phyloP scores from a whole-genome alignment of 192 early-diverging fungal species.

The Coemansia biformis region DNA sequence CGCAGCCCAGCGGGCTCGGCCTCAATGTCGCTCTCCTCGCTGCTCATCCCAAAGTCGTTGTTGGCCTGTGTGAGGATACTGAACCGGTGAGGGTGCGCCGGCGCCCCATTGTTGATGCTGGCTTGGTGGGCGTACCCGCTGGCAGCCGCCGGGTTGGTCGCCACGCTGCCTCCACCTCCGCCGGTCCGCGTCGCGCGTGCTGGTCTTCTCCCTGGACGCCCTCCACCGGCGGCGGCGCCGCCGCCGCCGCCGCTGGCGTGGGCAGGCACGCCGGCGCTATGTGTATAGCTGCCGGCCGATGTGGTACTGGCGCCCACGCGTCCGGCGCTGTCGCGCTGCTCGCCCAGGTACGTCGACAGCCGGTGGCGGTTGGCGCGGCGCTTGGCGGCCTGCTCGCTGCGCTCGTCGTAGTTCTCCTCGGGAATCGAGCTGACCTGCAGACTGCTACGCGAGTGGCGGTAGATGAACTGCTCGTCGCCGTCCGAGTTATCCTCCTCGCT shows the following conservation, averaged over 20 bases:
- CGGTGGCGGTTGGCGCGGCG: slow-evolving; percentile 41
- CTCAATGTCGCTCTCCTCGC: slow-evolving; percentile 45
- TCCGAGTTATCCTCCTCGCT: slow-evolving; percentile 44
- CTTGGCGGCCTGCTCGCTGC: slow-evolving; percentile 17
- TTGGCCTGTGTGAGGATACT: slow-evolving; percentile 44
- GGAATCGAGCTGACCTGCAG: slow-evolving; percentile 49
- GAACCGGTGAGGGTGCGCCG: slow-evolving; percentile 30
- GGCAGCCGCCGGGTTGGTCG: background rate
- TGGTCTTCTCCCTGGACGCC: too few relatives aligned
- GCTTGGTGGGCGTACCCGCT: slow-evolving; percentile 2
- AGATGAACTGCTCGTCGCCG: slow-evolving; percentile 49
- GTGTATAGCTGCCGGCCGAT: slow-evolving; percentile 25
- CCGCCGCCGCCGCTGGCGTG: too few relatives aligned
- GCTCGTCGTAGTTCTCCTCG: slow-evolving; percentile 36
- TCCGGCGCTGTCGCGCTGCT: slow-evolving; percentile 36
- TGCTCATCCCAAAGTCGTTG: slow-evolving; percentile 42
- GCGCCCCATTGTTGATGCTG: slow-evolving; percentile 21
- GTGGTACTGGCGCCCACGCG: slow-evolving; percentile 16
- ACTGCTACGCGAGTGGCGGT: slow-evolving; percentile 49
- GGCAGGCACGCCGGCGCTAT: slow-evolving; percentile 25
- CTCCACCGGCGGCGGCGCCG: too few relatives aligned
- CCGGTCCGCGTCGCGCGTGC: slow-evolving; percentile 2
- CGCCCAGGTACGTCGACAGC: slow-evolving; percentile 35
- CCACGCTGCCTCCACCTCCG: slow-evolving; percentile 9
- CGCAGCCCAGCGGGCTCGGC: slow-evolving; percentile 45